Base-by-base conservation (phyloP, 352 stramenopile species). In the Peronospora belbahrii region DNA sequence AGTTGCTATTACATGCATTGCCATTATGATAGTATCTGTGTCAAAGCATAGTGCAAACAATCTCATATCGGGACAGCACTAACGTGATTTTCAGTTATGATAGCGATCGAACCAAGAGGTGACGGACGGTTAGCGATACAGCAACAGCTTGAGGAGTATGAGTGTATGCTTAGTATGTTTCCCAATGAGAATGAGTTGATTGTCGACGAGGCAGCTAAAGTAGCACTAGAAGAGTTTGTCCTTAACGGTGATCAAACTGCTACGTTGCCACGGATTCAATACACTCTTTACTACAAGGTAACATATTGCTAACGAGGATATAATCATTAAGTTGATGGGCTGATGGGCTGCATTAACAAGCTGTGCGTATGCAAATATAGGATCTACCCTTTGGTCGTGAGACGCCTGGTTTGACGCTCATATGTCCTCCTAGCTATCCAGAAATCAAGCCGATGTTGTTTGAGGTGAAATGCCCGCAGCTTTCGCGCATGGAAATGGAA, bases 121-220 rank as follows among this genome's bases (percentile, higher is more conserved):
- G 37, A 13, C 17, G 42, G 31, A 17, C 30, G 47, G 8, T 49
- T 31, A 22, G 33, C 57, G 14, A 32, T 27, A 19, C 32, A 66
- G 27, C 61, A 70, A 50, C 74, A 87, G 57, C 47, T 74, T 36
- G 74, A 87, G 13, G 77, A 89, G 59, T 59, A 85, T n/a, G 74
- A 83, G 46, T 89, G 77, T 51, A 74, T 89, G 58, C 37, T 65
- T 7, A 87, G 77, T 55, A 89, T 89, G 74, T 89, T 89, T 35
- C 66, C 60, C 2, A 52, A 44, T 10, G 35, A 27, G 0, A 38
- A 72, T 1, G 77, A 87, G 59, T 33, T 89, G 8, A 30, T 48
- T 1, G 59, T 72, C 6, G 61, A 83, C 35, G 40, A n/a, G 1
- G 33, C 53, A n/a, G 18, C 58, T 22, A 48, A 57, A 44, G 1